Conservation (phyloP, 1,284 basidiomycete species). For the Tilletia horrida region DNA sequence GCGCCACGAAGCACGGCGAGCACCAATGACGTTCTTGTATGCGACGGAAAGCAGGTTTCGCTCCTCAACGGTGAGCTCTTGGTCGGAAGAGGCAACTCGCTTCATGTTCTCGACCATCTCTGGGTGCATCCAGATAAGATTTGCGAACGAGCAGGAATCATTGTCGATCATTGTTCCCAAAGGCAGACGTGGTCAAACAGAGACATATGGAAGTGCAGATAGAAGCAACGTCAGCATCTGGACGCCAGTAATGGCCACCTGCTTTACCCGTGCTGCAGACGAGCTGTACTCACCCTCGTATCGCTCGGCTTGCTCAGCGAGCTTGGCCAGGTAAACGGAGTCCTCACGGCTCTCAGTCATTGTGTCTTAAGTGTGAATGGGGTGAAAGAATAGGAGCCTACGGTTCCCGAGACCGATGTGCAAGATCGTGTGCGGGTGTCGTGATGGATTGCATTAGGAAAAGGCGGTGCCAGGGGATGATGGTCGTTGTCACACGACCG, state of each 20-base stretch:
- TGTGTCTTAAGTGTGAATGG: conserved; percentile 8
- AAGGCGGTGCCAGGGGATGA: too few relatives aligned
- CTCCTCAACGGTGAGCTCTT: conserved; percentile 93
- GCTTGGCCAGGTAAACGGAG: conserved; percentile 56
- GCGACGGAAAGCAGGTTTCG: conserved; percentile 97
- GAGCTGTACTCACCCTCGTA: conserved; percentile 50
- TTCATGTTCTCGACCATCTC: conserved; percentile 57
- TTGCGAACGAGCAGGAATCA: background rate
- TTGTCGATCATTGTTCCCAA: background rate
- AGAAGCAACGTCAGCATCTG: background rate
- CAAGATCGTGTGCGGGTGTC: background rate
- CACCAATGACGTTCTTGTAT: conserved; percentile 99
- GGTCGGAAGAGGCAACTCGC: conserved; percentile 54
- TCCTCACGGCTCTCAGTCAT: conserved; percentile 54
- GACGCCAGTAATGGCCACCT: too few relatives aligned
- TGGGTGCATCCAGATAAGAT: conserved; percentile 12
- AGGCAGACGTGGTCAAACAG: background rate
- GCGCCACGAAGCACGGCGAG: conserved; percentile 96
- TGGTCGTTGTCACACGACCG: too few relatives aligned
- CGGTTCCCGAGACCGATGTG: background rate
- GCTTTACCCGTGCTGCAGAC: too few relatives aligned
- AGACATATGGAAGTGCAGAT: background rate
- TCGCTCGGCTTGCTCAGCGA: conserved; percentile 56
- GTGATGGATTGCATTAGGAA: background rate
- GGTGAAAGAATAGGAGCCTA: background rate